These are phyloP conservation scores for Tricholoma sp. DNA, from an alignment of 768 basidiomycete genomes.

Conservation along the genomic window DNA sequence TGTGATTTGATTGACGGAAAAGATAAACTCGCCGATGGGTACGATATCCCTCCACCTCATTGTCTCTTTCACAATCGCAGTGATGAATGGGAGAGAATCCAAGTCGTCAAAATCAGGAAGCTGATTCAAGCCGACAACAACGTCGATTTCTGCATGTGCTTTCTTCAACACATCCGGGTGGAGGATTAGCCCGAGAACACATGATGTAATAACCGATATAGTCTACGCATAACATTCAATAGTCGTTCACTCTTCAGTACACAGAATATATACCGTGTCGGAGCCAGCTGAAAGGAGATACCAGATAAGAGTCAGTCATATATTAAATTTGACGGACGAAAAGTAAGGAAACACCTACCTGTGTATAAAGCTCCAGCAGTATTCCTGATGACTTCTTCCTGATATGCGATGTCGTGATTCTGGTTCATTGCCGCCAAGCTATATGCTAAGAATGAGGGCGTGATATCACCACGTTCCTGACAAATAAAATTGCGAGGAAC, in stretches of 20 bases:
- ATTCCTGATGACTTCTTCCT: slow-evolving; percentile 12
- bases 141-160: slow-evolving; percentile 20
- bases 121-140: slow-evolving; percentile 18
- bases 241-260: neutral
- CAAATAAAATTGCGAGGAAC: slow-evolving; percentile 10
- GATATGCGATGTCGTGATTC: slow-evolving; percentile 3
- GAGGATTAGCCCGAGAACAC: slow-evolving; percentile 5
- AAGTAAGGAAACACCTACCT: slow-evolving; percentile 7
- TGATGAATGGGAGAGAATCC: slow-evolving; percentile 16
- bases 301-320: neutral
- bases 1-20: neutral
- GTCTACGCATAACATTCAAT: neutral
- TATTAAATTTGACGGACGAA: neutral
- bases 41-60: slow-evolving; percentile 12
- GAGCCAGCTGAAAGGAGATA: neutral
- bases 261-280: neutral
- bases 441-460: slow-evolving; percentile 13
- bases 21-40: slow-evolving; percentile 12
- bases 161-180: slow-evolving; percentile 9
- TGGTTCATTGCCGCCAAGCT: slow-evolving; percentile 13
- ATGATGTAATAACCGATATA: slow-evolving; percentile 2
- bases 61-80: slow-evolving; percentile 13
- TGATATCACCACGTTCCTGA: slow-evolving; percentile 10
- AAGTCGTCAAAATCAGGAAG: slow-evolving; percentile 21
- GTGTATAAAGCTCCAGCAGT: slow-evolving; percentile 18